These are phyloP conservation scores for Lepidopterella palustris DNA, from an alignment of 495 filamentous ascomycete species.

Conservation along the genomic window DNA sequence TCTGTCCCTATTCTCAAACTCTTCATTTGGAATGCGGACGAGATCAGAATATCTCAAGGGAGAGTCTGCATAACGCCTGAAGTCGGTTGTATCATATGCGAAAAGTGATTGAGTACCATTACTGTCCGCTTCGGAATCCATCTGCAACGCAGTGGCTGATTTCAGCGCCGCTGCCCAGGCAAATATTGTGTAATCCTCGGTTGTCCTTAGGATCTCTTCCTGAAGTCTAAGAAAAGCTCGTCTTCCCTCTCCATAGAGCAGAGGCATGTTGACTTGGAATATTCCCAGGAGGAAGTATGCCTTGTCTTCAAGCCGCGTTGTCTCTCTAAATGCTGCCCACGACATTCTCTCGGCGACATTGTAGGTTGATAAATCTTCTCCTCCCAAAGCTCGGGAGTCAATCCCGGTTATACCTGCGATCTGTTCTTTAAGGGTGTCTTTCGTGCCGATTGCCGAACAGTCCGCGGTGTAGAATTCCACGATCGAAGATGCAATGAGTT, in stretches of 20 bases:
- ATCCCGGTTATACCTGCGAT: conserved; percentile 12
- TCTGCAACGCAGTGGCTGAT: no score
- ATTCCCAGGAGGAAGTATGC: conserved; percentile 25
- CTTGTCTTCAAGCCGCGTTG: conserved; percentile 17
- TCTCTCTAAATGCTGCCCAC: conserved; percentile 17
- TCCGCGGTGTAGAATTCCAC: conserved; percentile 9
- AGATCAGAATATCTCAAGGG: no score
- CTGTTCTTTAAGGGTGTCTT: background rate
- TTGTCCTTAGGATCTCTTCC: conserved; percentile 21
- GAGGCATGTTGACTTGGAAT: conserved; percentile 24
- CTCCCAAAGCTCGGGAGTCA: background rate
- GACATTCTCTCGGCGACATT: conserved; percentile 13
- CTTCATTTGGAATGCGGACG: no score
- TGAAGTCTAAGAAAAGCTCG: conserved; percentile 18
- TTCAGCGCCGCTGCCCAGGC: no score
- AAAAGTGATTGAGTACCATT: no score
- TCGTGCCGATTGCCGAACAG: conserved; percentile 11
- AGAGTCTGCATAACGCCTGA: no score
- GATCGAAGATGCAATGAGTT: conserved; percentile 17
- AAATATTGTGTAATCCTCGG: background rate
- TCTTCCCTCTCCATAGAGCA: conserved; percentile 23
- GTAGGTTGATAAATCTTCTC: background rate
- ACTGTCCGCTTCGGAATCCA: no score
- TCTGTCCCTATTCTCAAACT: no score
- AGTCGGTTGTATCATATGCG: no score